Evolutionary conservation across 2,329 filamentous ascomycete species (phyloP).

Genomic region (Phoma herbarum): DNA sequence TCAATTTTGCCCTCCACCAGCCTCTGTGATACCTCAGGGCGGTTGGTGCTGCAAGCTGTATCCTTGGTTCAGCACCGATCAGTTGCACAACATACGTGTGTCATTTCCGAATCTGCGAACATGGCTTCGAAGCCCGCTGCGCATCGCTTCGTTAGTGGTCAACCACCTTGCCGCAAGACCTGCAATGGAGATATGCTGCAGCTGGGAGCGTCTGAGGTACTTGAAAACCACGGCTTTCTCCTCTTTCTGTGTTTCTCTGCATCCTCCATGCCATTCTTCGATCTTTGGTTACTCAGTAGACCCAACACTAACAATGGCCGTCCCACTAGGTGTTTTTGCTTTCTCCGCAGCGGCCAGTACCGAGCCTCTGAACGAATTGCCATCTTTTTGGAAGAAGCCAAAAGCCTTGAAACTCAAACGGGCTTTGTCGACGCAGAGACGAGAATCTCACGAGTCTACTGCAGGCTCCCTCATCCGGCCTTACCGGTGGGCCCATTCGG

Average conservation of each 20-base stretch:
- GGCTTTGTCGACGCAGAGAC: conserved; percentile 38
- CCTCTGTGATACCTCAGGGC: conserved; percentile 36
- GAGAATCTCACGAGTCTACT: conserved; percentile 42
- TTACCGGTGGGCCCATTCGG: conserved; percentile 35
- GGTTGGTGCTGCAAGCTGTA: conserved; percentile 41
- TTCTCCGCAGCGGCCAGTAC: conserved; percentile 48
- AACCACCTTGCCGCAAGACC: conserved; percentile 44
- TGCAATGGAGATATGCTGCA: conserved; percentile 42
- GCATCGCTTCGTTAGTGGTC: conserved; percentile 36
- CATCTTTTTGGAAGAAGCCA: conserved; percentile 46
- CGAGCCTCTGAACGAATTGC: conserved; percentile 43
- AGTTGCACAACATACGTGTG: conserved; percentile 49
- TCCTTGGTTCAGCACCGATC: conserved; percentile 40
- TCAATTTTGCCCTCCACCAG: conserved; percentile 24
- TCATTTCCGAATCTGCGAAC: conserved; percentile 41
- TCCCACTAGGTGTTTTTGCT: conserved; percentile 51
- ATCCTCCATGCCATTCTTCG: conserved; percentile 22
- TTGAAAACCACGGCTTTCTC: conserved; percentile 46
- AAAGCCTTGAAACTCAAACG: conserved; percentile 43
- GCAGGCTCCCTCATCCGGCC: conserved; percentile 38
- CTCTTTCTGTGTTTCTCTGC: conserved; percentile 37
- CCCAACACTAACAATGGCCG: conserved; percentile 50
- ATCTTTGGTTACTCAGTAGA: conserved; percentile 9
- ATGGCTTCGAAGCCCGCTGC: conserved; percentile 40
- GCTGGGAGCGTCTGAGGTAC: conserved; percentile 36